phyloP scores from a whole-genome alignment of 225 moss, liverwort and hornwort genomes.

The Asterella californica region DNA sequence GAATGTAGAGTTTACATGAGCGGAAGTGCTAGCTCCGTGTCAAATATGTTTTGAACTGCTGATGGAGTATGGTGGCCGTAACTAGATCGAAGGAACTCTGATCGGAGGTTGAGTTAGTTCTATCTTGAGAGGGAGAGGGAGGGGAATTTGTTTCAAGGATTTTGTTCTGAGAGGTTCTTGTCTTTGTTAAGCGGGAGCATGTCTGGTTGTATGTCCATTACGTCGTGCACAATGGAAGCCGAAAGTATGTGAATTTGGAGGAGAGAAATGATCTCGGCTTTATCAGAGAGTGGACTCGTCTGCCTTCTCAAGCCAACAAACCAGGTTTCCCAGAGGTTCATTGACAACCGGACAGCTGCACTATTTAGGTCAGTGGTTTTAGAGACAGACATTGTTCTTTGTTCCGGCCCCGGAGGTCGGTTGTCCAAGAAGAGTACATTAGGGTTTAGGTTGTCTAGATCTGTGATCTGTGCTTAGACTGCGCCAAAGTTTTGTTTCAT shows the following conservation, averaged over 20 bases:
- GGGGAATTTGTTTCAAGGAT: neutral
- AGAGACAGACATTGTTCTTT: neutral
- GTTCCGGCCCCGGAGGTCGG: neutral
- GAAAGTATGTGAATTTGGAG: neutral
- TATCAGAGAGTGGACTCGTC: neutral
- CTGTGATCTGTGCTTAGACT: neutral
- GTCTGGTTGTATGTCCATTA: neutral
- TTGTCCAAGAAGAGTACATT: neutral
- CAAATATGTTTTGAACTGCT: neutral
- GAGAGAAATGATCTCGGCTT: neutral
- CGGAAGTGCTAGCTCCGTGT: neutral
- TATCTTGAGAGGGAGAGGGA: too few relatives aligned
- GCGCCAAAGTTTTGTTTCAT: neutral
- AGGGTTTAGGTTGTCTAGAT: neutral
- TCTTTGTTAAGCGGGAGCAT: neutral
- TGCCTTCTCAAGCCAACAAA: neutral
- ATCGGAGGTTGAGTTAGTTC: constrained; percentile 9
- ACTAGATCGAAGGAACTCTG: neutral
- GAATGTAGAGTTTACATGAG: neutral
- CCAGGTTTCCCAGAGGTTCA: neutral
- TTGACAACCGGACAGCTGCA: neutral
- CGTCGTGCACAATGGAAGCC: neutral
- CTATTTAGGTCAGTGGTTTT: neutral
- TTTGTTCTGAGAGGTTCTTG: too few relatives aligned
- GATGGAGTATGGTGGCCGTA: neutral